Base-by-base conservation (phyloP, 2,329 filamentous ascomycete species). In the Colletotrichum sp. region DNA sequence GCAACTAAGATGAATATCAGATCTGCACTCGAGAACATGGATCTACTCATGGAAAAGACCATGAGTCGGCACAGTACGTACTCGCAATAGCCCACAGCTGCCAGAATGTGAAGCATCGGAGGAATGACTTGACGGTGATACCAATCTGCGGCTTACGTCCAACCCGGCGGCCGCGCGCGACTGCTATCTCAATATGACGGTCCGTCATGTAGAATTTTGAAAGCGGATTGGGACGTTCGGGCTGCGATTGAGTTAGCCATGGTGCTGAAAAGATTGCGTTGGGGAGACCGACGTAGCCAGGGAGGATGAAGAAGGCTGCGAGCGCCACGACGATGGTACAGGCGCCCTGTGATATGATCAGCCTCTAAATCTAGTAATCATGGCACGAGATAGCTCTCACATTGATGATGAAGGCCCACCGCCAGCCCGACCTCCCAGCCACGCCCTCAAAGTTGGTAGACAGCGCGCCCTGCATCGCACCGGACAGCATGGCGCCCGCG, bases 401-500 rank as follows among this genome's bases (percentile, higher is more conserved):
- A 68, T 86, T 85, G 76, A 86, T 84, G 36, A 87, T 81, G 72
- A 87, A 87, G 1, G 86, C 80, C 85, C 84, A 87, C n/a, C 83
- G 82, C 81, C 81, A 87, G 1, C 83, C 85, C 2, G 82, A 79
- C 24, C 82, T 77, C 1, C 89, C 89, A 13, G 80, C 80, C 0
- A 87, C 81, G 1, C 90, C 89, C 34, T 89, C 88, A 0, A 92
- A 84, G 28, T 88, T 88, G 79, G 91, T 90, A 1, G 89, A 88
- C 1, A 88, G 89, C 1, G 90, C 87, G 1, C 84, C 83, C 81
- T 91, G 89, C 0, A 92, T 84, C 71, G 90, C 91, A 2, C 90
- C 90, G 16, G 88, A 89, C 66, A 91, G 88, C 88, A 92, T 90
- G 21, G 85, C 83, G 1, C 89, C 90, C 0, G 90, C 84, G 4